These are phyloP conservation scores for Corynascus novoguineensis DNA, from an alignment of 495 filamentous ascomycete genomes.

Conservation along the genomic window DNA sequence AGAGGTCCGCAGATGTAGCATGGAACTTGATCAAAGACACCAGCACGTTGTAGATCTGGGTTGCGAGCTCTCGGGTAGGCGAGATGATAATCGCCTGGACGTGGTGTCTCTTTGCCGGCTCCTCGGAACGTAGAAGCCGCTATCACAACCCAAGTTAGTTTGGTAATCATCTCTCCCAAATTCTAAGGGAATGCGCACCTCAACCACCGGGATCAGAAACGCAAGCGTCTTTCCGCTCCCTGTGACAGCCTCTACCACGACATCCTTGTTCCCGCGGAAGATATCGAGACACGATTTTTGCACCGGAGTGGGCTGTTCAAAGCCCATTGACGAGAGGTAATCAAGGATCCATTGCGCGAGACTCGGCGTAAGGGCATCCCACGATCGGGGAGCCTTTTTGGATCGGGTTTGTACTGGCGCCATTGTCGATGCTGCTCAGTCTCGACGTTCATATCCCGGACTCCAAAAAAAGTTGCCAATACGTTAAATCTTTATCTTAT, in stretches of 20 bases:
- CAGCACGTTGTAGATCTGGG: conserved; percentile 84
- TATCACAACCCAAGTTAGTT: neutral
- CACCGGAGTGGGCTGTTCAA: conserved; percentile 84
- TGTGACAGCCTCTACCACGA: conserved; percentile 95
- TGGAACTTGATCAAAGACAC: conserved; percentile 75
- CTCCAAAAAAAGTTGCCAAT: too few species aligned
- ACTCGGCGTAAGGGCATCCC: conserved; percentile 61
- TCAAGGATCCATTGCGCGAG: conserved; percentile 90
- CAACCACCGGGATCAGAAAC: conserved; percentile 83
- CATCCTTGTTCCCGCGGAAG: conserved; percentile 90
- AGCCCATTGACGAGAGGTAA: conserved; percentile 77
- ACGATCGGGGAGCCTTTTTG: conserved; percentile 55
- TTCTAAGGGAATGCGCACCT: conserved; percentile 30
- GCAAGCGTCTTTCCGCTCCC: conserved; percentile 92
- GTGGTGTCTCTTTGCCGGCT: conserved; percentile 80
- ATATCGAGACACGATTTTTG: conserved; percentile 91
- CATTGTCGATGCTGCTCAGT: conserved; percentile 27
- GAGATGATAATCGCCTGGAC: conserved; percentile 86
- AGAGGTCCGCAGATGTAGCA: conserved; percentile 59
- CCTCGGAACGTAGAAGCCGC: conserved; percentile 63
- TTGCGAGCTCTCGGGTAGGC: conserved; percentile 87
- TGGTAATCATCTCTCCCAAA: neutral
- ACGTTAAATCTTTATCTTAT: too few species aligned
- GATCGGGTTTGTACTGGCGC: conserved; percentile 29
- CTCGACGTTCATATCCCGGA: too few species aligned